A percentile compares a stretch with the other conserved stretches of the same genome.
phyloP scores from a whole-genome alignment of 805 yeast species.

The Kuraishia hungarica region DNA sequence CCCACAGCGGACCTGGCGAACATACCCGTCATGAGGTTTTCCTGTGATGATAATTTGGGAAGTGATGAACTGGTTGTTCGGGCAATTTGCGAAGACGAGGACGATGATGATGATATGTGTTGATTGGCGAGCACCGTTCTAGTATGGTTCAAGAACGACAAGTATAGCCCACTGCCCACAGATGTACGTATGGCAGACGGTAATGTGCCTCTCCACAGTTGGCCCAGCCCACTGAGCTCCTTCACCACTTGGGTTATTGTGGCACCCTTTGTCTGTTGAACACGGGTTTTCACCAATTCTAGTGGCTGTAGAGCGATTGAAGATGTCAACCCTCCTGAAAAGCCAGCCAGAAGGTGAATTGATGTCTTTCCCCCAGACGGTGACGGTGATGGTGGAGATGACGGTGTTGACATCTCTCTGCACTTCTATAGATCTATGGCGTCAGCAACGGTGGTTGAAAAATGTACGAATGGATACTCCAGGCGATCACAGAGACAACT shows the following conservation, averaged over 20 bases:
- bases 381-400: neutral
- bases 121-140: constrained; percentile 40
- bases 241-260: constrained; percentile 24
- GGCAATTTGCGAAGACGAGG: constrained; percentile 1
- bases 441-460: too few relatives aligned
- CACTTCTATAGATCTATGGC: neutral
- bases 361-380: constrained; percentile 7
- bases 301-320: constrained; percentile 80
- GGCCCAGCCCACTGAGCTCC: constrained; percentile 32
- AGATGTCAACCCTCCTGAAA: constrained; percentile 75
- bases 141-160: constrained; percentile 59
- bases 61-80: constrained; percentile 31
- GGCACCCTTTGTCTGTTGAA: constrained; percentile 48
- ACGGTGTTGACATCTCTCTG: neutral
- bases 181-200: constrained; percentile 90
- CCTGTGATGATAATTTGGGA: constrained; percentile 64
- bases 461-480: neutral
- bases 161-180: constrained; percentile 80
- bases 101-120: neutral
- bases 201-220: constrained; percentile 88
- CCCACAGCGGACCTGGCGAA: constrained; percentile 78
- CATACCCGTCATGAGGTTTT: constrained; percentile 72
- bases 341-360: constrained; percentile 71
- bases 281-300: constrained; percentile 79
- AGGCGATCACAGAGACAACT: neutral